These are phyloP conservation scores for Fusarium caatingaense DNA, from an alignment of 2,329 filamentous ascomycete genomes.

Conservation along the genomic window DNA sequence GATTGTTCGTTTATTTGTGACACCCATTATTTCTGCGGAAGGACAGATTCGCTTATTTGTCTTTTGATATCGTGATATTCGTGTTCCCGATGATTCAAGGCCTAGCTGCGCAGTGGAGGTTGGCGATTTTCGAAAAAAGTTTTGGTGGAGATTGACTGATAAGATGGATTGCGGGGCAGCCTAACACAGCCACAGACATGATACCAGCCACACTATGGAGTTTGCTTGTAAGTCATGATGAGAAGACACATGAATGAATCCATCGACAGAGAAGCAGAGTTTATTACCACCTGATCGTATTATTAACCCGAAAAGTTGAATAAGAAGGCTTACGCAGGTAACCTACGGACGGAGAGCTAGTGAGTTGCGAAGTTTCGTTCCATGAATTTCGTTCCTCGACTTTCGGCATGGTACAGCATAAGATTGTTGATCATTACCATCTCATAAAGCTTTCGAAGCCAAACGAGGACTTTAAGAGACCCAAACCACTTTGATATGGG, in stretches of 20 bases:
- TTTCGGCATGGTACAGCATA: background rate
- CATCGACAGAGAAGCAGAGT: background rate
- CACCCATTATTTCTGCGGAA: conserved; percentile 66
- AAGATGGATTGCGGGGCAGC: conserved; percentile 13
- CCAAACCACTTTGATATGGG: background rate
- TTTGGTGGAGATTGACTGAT: conserved; percentile 34
- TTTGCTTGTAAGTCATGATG: background rate
- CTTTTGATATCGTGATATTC: background rate
- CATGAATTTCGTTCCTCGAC: background rate
- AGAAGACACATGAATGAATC: background rate
- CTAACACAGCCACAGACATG: conserved; percentile 4
- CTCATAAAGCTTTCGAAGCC: background rate
- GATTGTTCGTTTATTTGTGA: conserved; percentile 72
- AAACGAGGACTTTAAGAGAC: background rate
- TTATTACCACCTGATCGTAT: background rate
- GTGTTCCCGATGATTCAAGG: conserved; percentile 5
- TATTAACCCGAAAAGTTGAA: background rate
- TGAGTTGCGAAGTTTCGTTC: background rate
- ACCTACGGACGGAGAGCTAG: background rate
- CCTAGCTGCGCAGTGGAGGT: conserved; percentile 26
- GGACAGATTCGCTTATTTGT: background rate
- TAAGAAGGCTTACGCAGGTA: too few species aligned
- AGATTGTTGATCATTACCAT: background rate
- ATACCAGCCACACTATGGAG: background rate
- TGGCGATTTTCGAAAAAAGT: conserved; percentile 41